These are phyloP conservation scores for Tricholoma matsutake DNA, from an alignment of 768 basidiomycete genomes.

Conservation along the genomic window DNA sequence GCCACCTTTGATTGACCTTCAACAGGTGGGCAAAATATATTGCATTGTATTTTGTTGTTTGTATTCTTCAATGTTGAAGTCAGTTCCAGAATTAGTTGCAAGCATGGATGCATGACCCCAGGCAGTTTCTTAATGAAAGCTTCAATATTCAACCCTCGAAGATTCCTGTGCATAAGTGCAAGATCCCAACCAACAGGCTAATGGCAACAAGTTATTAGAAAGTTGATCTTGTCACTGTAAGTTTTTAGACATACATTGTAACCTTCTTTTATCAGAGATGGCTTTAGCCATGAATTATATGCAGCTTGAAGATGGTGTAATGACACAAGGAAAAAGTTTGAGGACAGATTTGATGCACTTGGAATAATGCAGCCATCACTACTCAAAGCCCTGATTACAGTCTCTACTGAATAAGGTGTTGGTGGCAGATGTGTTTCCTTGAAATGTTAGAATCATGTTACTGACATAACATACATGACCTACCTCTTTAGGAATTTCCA, in stretches of 20 bases:
- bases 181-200: background rate
- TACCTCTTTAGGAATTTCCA: background rate
- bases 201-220: background rate
- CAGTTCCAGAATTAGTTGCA: background rate
- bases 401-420: background rate
- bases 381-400: background rate
- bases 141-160: background rate
- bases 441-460: background rate
- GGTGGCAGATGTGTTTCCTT: background rate
- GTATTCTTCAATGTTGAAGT: background rate
- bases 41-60: background rate
- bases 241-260: background rate
- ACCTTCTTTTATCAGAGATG: background rate
- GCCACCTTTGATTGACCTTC: background rate
- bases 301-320: constrained; percentile 1
- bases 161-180: background rate
- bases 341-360: constrained; percentile 1
- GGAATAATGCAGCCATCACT: constrained; percentile 3
- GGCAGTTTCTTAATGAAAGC: background rate
- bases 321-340: constrained; percentile 2
- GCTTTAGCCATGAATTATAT: constrained; percentile 1
- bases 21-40: background rate
- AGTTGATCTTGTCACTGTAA: background rate
- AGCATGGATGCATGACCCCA: background rate
- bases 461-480: background rate